Base-by-base conservation (phyloP, 176 grass and related monocot species). In the Phoenix dactylifera region DNA sequence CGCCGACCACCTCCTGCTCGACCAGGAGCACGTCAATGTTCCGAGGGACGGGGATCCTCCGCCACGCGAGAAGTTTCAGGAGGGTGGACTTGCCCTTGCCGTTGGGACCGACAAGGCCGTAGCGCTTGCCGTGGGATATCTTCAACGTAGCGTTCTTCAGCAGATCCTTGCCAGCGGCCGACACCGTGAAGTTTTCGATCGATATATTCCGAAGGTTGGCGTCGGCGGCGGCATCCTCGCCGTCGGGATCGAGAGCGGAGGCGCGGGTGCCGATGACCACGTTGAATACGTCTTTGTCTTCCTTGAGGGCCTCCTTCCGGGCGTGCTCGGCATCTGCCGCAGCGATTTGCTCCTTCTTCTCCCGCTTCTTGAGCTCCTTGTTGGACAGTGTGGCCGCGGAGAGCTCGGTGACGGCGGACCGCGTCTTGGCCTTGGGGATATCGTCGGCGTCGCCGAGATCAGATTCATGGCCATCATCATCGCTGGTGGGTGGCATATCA, bases 1-100 rank as follows among this genome's bases (percentile, higher is more conserved):
- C 92, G 1, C 84, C 92, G 18, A 91, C 68, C 26, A 97, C 89
- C 55, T 97, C 87, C 74, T 97, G 92, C 71, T 97, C 92, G 24
- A 97, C 92, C 3, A 97, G 81, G 18, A 97, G 76, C 6, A 91
- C 92, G 59, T 97, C 87, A 16, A 97, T 90, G 62, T 88, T 91
- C 39, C 84, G 59, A 4, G 92, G 92, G 12, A 97, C 92, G 0
- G 92, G 92, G 3, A 97, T 83, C 63, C 88, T 80, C 49, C 92
- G 84, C 87, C 92, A 91, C 0, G 87, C 30, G 55, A 97, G 84
- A 17, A 97, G 83, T 69, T 91, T 97, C 19, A 97, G 70, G 15
- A 97, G 72, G 53, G 92, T 97, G 15, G 92, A 91, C 52, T 91
- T 97, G 9, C 92, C 92, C 84, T 77, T 97, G 19, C 93, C 93